phyloP scores from a whole-genome alignment of 164 flowering plant species.

The Cinnamomum chago region DNA sequence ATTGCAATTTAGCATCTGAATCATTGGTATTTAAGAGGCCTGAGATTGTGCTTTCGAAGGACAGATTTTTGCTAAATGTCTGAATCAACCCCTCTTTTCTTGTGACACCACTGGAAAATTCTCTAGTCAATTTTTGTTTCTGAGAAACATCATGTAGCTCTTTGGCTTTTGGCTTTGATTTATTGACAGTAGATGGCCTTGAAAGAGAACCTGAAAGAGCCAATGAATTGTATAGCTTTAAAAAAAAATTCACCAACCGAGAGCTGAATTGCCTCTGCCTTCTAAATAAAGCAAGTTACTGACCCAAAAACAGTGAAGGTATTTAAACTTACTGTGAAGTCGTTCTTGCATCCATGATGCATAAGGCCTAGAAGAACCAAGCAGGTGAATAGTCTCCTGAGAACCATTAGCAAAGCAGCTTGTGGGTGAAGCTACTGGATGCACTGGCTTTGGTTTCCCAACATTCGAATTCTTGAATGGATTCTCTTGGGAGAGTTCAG shows the following conservation, averaged over 20 bases:
- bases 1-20: not conserved
- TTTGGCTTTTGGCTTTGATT: slow-evolving; percentile 52
- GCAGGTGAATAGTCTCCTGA: slow-evolving; percentile 28
- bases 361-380: slow-evolving; percentile 15
- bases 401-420: slow-evolving; percentile 21
- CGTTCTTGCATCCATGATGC: slow-evolving; percentile 20
- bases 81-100: too few relatives aligned
- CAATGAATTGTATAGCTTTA: not conserved
- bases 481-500: slow-evolving; percentile 40
- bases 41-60: too few relatives aligned
- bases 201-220: slow-evolving; percentile 49
- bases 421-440: slow-evolving; percentile 23
- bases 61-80: too few relatives aligned
- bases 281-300: not conserved
- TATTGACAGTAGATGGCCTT: slow-evolving; percentile 61
- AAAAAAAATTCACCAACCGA: not conserved
- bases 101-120: too few relatives aligned
- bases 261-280: too few relatives aligned
- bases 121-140: too few relatives aligned
- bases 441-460: slow-evolving; percentile 38
- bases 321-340: slow-evolving; percentile 38
- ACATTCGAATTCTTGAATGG: slow-evolving; percentile 57
- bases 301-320: not conserved
- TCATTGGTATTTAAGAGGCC: too few relatives aligned
- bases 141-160: too few relatives aligned